These are phyloP conservation scores for Peronospora tabacina DNA, from an alignment of 352 stramenopile species.

Conservation along the genomic window DNA sequence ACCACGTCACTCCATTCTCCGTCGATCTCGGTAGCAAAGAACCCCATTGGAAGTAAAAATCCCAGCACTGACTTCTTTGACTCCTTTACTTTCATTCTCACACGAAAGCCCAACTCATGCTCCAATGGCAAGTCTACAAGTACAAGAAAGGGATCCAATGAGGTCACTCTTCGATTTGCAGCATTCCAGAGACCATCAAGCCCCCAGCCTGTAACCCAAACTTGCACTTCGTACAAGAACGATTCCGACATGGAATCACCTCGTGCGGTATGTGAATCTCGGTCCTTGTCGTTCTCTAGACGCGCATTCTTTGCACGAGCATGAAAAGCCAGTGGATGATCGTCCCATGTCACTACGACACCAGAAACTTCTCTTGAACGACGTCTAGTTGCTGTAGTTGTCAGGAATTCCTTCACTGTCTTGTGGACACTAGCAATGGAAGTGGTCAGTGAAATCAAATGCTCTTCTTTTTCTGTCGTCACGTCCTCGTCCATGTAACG, in stretches of 20 bases:
- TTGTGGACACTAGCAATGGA: constrained; percentile 1
- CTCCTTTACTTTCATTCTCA: constrained; percentile 45
- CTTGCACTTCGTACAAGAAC: constrained; percentile 55
- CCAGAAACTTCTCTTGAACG: constrained; percentile 29
- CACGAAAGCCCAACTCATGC: constrained; percentile 45
- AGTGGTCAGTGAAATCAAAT: background rate
- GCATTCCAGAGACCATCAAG: constrained; percentile 55
- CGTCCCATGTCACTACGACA: constrained; percentile 65
- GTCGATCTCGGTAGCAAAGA: constrained; percentile 48
- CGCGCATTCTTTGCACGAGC: constrained; percentile 13
- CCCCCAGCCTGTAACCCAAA: constrained; percentile 59
- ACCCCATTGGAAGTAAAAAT: constrained; percentile 14
- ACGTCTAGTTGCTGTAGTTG: constrained; percentile 8
- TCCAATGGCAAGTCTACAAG: constrained; percentile 44
- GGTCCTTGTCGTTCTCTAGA: constrained; percentile 3
- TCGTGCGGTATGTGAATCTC: constrained; percentile 1
- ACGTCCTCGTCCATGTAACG: constrained; percentile 33
- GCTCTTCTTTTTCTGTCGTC: background rate
- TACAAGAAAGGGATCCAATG: constrained; percentile 49
- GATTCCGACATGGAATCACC: constrained; percentile 7
- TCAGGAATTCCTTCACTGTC: constrained; percentile 11
- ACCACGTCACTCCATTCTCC: constrained; percentile 48
- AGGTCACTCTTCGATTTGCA: constrained; percentile 41
- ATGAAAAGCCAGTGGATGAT: constrained; percentile 31
- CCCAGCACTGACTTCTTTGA: constrained; percentile 21